phyloP scores from a whole-genome alignment of 192 early-diverging fungal species.

The Phlyctochytrium planicorne region DNA sequence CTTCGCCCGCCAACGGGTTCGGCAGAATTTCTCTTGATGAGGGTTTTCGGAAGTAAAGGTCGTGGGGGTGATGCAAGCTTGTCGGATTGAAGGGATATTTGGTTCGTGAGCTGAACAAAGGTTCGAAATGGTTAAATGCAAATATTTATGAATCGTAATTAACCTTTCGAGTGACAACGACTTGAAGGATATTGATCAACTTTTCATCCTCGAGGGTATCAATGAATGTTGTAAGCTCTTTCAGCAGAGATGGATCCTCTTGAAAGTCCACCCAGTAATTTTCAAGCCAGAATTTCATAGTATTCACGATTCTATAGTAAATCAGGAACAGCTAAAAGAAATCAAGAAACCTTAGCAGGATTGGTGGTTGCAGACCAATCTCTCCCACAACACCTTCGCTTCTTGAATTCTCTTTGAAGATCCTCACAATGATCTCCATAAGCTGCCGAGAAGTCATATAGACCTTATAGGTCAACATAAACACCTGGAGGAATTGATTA shows the following conservation, averaged over 20 bases:
- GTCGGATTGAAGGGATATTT: neutral
- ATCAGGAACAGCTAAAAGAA: slow-evolving; percentile 6
- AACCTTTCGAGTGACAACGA: slow-evolving; percentile 34
- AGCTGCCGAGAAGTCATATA: slow-evolving; percentile 41
- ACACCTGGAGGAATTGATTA: slow-evolving; percentile 52
- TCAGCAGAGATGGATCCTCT: slow-evolving; percentile 36
- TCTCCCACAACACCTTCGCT: slow-evolving; percentile 15
- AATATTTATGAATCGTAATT: too few relatives aligned
- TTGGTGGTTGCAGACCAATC: slow-evolving; percentile 30
- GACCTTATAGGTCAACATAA: slow-evolving; percentile 48
- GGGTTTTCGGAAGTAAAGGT: slow-evolving; percentile 48
- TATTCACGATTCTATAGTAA: slow-evolving; percentile 43
- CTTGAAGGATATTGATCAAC: slow-evolving; percentile 31
- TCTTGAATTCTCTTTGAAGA: slow-evolving; percentile 30
- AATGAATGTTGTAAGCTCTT: slow-evolving; percentile 33
- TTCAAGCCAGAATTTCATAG: slow-evolving; percentile 56
- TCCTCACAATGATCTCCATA: slow-evolving; percentile 38
- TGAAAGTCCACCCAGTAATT: slow-evolving; percentile 58
- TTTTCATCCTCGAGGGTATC: slow-evolving; percentile 42
- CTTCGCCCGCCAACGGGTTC: slow-evolving; percentile 10
- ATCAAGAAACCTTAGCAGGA: slow-evolving; percentile 28
- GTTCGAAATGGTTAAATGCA: too few relatives aligned
- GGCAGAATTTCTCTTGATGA: slow-evolving; percentile 39
- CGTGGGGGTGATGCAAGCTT: slow-evolving; percentile 36
- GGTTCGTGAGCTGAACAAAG: neutral